phyloP scores from a whole-genome alignment of 169 alveolate genomes.

The Cryptosporidium tyzzeri region DNA sequence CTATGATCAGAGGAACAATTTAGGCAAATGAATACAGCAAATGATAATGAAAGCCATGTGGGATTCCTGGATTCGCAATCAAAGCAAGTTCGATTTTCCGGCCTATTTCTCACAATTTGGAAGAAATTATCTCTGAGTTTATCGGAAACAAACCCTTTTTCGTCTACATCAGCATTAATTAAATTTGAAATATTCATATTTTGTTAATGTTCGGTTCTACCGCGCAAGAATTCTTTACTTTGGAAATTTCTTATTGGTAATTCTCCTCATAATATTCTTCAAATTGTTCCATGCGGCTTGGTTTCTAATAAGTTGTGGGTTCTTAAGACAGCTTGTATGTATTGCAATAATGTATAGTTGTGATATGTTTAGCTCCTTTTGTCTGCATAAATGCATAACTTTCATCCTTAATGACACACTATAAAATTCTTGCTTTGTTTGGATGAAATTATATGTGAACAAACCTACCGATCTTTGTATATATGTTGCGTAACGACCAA shows the following conservation, averaged over 20 bases:
- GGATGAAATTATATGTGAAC: constrained; percentile 48
- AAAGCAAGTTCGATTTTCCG: constrained; percentile 89
- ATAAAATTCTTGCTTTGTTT: constrained; percentile 46
- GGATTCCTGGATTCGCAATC: constrained; percentile 97
- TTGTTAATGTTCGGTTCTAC: not conserved
- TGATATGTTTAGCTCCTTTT: constrained; percentile 15
- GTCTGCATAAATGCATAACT: constrained; percentile 39
- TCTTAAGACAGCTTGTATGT: constrained; percentile 62
- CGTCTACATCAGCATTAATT: constrained; percentile 81
- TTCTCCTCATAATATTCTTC: constrained; percentile 55
- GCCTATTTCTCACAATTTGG: constrained; percentile 79
- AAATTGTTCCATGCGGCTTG: constrained; percentile 65
- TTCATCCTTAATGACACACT: constrained; percentile 67
- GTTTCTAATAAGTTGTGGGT: constrained; percentile 71
- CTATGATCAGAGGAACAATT: constrained; percentile 97
- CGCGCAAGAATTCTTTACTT: constrained; percentile 29
- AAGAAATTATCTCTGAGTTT: constrained; percentile 83
- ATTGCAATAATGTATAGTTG: constrained; percentile 65
- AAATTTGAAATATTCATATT: constrained; percentile 58
- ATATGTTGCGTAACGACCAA: constrained; percentile 64
- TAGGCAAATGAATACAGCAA: constrained; percentile 95
- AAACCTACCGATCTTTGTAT: constrained; percentile 48
- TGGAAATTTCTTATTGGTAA: constrained; percentile 27
- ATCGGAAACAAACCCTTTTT: constrained; percentile 86
- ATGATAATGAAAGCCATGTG: constrained; percentile 95